Conservation (phyloP, 352 stramenopile species). For the Pythium aphanidermatum region DNA sequence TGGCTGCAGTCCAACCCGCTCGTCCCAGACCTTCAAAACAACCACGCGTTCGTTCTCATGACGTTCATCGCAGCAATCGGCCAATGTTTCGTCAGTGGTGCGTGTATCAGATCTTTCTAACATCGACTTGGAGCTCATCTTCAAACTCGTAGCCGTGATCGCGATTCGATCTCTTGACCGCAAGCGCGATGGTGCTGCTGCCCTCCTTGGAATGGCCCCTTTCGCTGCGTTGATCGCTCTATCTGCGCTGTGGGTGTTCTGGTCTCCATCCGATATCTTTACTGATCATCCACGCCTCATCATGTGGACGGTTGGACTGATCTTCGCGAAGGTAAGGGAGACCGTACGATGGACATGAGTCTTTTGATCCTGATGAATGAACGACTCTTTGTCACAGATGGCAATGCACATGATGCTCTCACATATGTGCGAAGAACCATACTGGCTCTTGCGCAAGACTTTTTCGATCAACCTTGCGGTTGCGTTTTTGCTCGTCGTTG, state of each 20-base stretch:
- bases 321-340: slow-evolving; percentile 79
- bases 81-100: slow-evolving; percentile 73
- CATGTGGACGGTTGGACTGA: slow-evolving; percentile 78
- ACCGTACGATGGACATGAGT: too few relatives aligned
- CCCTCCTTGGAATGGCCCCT: slow-evolving; percentile 54
- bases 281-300: slow-evolving; percentile 75
- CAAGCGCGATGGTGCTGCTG: slow-evolving; percentile 52
- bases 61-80: slow-evolving; percentile 56
- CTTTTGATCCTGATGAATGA: too few relatives aligned
- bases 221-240: slow-evolving; percentile 63
- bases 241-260: slow-evolving; percentile 69
- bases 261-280: slow-evolving; percentile 80
- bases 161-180: slow-evolving; percentile 62
- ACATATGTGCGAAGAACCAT: slow-evolving; percentile 83
- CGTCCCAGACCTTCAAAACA: slow-evolving; percentile 69
- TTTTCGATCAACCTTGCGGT: slow-evolving; percentile 58
- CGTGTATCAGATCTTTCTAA: slow-evolving; percentile 3
- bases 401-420: slow-evolving; percentile 89
- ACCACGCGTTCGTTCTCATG: slow-evolving; percentile 70
- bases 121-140: neutral
- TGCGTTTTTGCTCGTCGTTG: slow-evolving; percentile 58
- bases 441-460: slow-evolving; percentile 81
- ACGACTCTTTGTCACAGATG: slow-evolving; percentile 55
- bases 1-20: slow-evolving; percentile 60
- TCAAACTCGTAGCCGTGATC: slow-evolving; percentile 33